phyloP scores from a whole-genome alignment of 225 moss, liverwort and hornwort species.

The Neckera pumila region DNA sequence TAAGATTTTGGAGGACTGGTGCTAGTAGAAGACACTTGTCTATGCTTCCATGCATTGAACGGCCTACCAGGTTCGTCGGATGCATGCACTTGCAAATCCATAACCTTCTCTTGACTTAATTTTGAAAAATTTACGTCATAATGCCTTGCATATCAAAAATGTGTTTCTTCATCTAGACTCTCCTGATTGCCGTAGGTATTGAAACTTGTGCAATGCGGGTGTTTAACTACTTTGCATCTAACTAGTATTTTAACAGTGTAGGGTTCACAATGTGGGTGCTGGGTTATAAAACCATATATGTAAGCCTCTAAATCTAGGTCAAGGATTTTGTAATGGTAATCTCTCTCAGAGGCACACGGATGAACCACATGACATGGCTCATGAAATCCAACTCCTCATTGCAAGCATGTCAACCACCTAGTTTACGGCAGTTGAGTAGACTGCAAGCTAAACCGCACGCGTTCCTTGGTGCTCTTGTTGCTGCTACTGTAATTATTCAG shows the following conservation, averaged over 20 bases:
- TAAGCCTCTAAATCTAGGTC: constrained; percentile 51
- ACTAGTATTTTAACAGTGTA: background rate
- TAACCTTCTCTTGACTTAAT: background rate
- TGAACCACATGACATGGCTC: background rate
- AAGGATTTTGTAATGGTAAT: background rate
- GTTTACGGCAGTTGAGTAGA: background rate
- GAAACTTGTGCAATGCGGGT: background rate
- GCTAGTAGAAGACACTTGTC: too few species aligned
- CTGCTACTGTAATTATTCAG: background rate
- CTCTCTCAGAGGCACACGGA: constrained; percentile 4
- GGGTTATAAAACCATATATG: constrained; percentile 81
- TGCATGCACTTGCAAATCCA: background rate
- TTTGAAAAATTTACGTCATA: background rate
- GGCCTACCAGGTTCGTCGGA: constrained; percentile 51
- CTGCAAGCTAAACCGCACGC: background rate
- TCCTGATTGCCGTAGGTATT: background rate
- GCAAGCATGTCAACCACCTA: background rate
- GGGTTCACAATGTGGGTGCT: too few species aligned
- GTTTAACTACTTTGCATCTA: background rate
- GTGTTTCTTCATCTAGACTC: background rate
- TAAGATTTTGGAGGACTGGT: too few species aligned
- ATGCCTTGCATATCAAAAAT: background rate
- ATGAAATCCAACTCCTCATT: background rate
- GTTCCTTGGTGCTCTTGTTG: background rate
- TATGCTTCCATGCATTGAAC: too few species aligned